phyloP scores from a whole-genome alignment of 2,329 filamentous ascomycete species.

The Pestalotiopsis sp. region DNA sequence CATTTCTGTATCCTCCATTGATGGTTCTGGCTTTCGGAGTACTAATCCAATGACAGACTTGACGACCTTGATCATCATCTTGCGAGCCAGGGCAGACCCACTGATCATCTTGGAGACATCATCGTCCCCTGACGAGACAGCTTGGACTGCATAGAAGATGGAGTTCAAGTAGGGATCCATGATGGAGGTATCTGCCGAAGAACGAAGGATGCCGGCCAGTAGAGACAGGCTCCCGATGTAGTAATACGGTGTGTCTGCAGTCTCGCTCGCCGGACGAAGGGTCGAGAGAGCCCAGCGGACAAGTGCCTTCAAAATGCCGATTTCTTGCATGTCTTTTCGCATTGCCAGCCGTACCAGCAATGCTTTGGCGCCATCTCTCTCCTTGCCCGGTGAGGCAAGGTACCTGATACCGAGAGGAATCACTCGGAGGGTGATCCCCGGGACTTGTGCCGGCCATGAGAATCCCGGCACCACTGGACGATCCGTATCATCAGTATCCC shows the following conservation, averaged over 20 bases:
- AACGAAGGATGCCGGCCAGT: slow-evolving; percentile 71
- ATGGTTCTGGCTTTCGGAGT: slow-evolving; percentile 53
- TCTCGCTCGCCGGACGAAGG: slow-evolving; percentile 50
- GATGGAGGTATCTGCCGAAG: slow-evolving; percentile 73
- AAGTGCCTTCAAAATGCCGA: slow-evolving; percentile 70
- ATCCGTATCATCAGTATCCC: slow-evolving; percentile 49
- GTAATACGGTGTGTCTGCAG: slow-evolving; percentile 64
- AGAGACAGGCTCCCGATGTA: slow-evolving; percentile 82
- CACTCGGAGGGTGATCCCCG: slow-evolving; percentile 71
- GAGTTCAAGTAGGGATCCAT: slow-evolving; percentile 67
- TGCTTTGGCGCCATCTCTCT: slow-evolving; percentile 83
- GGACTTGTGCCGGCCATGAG: slow-evolving; percentile 61
- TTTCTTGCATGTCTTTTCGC: slow-evolving; percentile 82
- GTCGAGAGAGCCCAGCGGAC: slow-evolving; percentile 71
- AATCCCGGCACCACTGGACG: slow-evolving; percentile 50
- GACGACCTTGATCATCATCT: slow-evolving; percentile 82
- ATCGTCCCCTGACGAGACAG: slow-evolving; percentile 55
- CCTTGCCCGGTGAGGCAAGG: slow-evolving; percentile 78
- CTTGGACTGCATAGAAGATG: slow-evolving; percentile 69
- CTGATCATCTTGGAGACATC: slow-evolving; percentile 56
- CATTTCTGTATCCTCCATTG: slow-evolving; percentile 51
- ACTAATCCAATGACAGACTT: slow-evolving; percentile 72
- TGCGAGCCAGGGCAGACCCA: slow-evolving; percentile 78
- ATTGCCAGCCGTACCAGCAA: slow-evolving; percentile 82
- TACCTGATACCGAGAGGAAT: slow-evolving; percentile 73